A percentile compares a stretch with the other conserved stretches of the same genome.
These are phyloP conservation scores for Jatropha multifida DNA, from an alignment of 441 rosid genomes.

Conservation along the genomic window DNA sequence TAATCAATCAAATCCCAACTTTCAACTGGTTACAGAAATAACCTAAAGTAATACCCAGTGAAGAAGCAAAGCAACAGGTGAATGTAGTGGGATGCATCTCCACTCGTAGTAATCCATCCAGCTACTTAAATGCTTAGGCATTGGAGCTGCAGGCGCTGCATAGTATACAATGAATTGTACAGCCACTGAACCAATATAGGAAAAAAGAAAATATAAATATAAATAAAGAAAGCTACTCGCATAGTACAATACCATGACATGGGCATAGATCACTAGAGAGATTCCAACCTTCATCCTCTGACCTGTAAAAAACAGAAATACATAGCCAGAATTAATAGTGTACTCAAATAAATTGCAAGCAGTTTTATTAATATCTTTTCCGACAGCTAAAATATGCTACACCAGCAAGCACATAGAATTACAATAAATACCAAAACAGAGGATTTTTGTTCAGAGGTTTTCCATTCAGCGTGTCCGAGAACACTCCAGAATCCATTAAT, in stretches of 20 bases:
- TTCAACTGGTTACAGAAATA: background rate
- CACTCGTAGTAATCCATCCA: slow-evolving; percentile 83
- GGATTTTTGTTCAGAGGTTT: background rate
- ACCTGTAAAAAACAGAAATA: slow-evolving; percentile 33
- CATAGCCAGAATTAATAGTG: background rate
- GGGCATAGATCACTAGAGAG: slow-evolving; percentile 65
- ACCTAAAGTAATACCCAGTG: slow-evolving; percentile 65
- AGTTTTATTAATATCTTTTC: background rate
- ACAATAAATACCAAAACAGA: background rate
- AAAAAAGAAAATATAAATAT: no score
- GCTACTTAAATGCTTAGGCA: slow-evolving; percentile 34
- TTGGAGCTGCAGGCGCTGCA: slow-evolving; percentile 54
- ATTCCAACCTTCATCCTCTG: slow-evolving; percentile 49
- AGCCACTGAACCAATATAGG: background rate
- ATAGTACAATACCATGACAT: slow-evolving; percentile 49
- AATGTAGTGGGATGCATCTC: slow-evolving; percentile 72
- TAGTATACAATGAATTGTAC: slow-evolving; percentile 20
- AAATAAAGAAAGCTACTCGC: slow-evolving; percentile 7
- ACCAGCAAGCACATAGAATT: slow-evolving; percentile 2
- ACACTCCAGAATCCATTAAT: background rate
- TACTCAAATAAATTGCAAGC: background rate
- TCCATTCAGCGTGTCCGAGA: no score
- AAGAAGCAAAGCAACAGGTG: slow-evolving; percentile 84
- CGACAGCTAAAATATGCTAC: no score
- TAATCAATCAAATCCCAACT: background rate